These are phyloP conservation scores for Neofusicoccum sp. DNA, from an alignment of 2,329 filamentous ascomycete species.

Conservation along the genomic window DNA sequence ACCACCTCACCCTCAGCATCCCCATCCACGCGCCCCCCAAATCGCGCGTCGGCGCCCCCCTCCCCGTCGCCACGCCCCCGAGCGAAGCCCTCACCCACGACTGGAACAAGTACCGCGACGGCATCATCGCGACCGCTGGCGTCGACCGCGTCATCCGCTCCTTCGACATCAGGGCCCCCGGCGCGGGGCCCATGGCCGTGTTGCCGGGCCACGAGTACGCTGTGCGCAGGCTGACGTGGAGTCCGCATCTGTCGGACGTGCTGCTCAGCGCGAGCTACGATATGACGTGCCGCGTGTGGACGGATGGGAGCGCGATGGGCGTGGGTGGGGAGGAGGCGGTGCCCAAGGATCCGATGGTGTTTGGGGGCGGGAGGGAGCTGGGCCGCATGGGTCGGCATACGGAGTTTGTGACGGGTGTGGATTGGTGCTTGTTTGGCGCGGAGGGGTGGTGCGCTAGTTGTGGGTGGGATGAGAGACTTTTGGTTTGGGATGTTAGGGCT, in stretches of 20 bases:
- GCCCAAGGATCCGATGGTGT: slow-evolving; percentile 38
- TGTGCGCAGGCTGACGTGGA: slow-evolving; percentile 82
- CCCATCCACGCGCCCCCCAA: slow-evolving; percentile 73
- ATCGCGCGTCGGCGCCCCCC: slow-evolving; percentile 44
- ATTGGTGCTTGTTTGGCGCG: slow-evolving; percentile 95
- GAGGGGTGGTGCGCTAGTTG: slow-evolving; percentile 95
- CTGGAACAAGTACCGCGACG: slow-evolving; percentile 96
- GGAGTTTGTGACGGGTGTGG: slow-evolving; percentile 92
- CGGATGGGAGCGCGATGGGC: slow-evolving; percentile 65
- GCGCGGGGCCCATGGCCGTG: slow-evolving; percentile 67
- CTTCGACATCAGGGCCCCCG: slow-evolving; percentile 81
- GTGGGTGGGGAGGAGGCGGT: slow-evolving; percentile 33
- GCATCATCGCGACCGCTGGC: slow-evolving; percentile 80
- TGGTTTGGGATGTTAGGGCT: slow-evolving; percentile 85
- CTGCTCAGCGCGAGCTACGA: slow-evolving; percentile 91
- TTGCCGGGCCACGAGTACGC: slow-evolving; percentile 90
- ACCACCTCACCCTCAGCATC: slow-evolving; percentile 80
- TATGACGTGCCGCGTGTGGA: slow-evolving; percentile 96
- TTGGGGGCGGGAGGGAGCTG: slow-evolving; percentile 64
- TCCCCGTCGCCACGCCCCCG: slow-evolving; percentile 54
- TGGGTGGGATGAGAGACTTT: slow-evolving; percentile 88
- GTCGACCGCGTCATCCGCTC: slow-evolving; percentile 85
- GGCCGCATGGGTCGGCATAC: slow-evolving; percentile 90
- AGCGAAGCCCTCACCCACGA: slow-evolving; percentile 90
- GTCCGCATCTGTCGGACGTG: slow-evolving; percentile 86